phyloP scores from a whole-genome alignment of 208 protist species.

The Acanthamoeba divionensis region DNA sequence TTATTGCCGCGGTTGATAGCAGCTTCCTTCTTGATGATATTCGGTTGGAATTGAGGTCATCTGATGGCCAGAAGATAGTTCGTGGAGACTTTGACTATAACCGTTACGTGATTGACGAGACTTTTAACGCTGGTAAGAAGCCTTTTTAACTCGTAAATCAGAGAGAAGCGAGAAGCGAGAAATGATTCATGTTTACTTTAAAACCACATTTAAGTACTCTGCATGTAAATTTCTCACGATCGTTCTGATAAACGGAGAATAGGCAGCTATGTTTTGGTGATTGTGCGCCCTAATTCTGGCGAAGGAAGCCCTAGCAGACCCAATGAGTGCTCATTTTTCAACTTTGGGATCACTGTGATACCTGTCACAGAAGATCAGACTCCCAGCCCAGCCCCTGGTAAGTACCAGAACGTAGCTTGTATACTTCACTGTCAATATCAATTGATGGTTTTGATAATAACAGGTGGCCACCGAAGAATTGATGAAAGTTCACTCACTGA shows the following conservation, averaged over 20 bases:
- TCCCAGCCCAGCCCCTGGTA: neutral
- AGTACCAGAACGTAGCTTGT: too few species aligned
- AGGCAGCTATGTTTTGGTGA: neutral
- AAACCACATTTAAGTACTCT: neutral
- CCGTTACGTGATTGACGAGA: neutral
- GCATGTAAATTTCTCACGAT: too few species aligned
- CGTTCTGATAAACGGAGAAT: too few species aligned
- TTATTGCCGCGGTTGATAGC: slow-evolving; percentile 2
- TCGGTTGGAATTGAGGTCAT: slow-evolving; percentile 17
- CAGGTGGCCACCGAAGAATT: too few species aligned
- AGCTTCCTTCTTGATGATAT: slow-evolving; percentile 37
- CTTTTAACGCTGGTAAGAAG: neutral
- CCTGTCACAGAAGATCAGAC: neutral
- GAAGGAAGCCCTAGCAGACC: neutral
- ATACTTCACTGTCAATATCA: too few species aligned
- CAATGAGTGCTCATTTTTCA: slow-evolving; percentile 25
- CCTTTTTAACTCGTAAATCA: too few species aligned
- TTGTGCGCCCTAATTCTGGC: neutral
- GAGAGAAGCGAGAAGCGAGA: too few species aligned
- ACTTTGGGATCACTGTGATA: neutral
- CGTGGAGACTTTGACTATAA: slow-evolving; percentile 14
- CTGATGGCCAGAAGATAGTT: neutral
- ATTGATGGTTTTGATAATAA: too few species aligned
- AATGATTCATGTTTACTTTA: neutral
- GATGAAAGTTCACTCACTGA: neutral